Evolutionary conservation across 495 filamentous ascomycete genomes (phyloP).

Genomic region (Staphylotrichum longicolle): DNA sequence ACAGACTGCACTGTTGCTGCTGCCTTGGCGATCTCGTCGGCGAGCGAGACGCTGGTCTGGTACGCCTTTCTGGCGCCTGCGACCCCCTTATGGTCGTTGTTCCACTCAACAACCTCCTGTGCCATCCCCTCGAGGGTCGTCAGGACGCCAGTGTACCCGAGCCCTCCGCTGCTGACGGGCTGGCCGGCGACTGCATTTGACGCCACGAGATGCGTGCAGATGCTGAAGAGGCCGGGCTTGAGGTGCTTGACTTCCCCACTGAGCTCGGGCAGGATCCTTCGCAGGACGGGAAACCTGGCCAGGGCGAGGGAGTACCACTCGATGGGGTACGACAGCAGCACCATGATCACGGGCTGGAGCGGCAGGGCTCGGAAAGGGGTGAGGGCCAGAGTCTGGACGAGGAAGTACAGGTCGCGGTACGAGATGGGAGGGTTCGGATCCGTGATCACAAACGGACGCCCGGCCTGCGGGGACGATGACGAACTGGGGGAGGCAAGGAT

Average conservation of each 20-base stretch:
- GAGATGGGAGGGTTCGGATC: slow-evolving; percentile 43
- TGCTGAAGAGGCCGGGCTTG: slow-evolving; percentile 53
- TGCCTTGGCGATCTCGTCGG: slow-evolving; percentile 40
- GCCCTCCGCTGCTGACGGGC: slow-evolving; percentile 46
- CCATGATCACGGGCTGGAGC: slow-evolving; percentile 44
- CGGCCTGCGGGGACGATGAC: slow-evolving; percentile 34
- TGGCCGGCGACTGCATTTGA: slow-evolving; percentile 46
- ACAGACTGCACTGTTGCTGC: slow-evolving; percentile 15
- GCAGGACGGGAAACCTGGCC: slow-evolving; percentile 39
- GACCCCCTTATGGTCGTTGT: slow-evolving; percentile 35
- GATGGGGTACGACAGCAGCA: slow-evolving; percentile 48
- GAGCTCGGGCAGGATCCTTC: slow-evolving; percentile 44
- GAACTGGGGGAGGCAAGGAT: slow-evolving; percentile 28
- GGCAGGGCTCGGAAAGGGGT: slow-evolving; percentile 35
- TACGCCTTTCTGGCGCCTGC: slow-evolving; percentile 26
- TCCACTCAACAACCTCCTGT: slow-evolving; percentile 55
- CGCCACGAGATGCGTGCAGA: slow-evolving; percentile 52
- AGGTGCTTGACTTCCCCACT: slow-evolving; percentile 48
- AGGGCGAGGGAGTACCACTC: slow-evolving; percentile 51
- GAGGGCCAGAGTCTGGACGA: slow-evolving; percentile 31
- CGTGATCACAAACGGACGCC: slow-evolving; percentile 43
- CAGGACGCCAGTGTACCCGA: slow-evolving; percentile 52
- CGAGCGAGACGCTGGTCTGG: slow-evolving; percentile 41
- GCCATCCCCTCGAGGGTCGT: slow-evolving; percentile 56
- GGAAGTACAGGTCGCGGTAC: slow-evolving; percentile 28